A percentile compares a stretch with the other conserved stretches of the same genome.
These are phyloP conservation scores for Nicotiana knightiana DNA, from an alignment of 257 asterid genomes.

Conservation along the genomic window DNA sequence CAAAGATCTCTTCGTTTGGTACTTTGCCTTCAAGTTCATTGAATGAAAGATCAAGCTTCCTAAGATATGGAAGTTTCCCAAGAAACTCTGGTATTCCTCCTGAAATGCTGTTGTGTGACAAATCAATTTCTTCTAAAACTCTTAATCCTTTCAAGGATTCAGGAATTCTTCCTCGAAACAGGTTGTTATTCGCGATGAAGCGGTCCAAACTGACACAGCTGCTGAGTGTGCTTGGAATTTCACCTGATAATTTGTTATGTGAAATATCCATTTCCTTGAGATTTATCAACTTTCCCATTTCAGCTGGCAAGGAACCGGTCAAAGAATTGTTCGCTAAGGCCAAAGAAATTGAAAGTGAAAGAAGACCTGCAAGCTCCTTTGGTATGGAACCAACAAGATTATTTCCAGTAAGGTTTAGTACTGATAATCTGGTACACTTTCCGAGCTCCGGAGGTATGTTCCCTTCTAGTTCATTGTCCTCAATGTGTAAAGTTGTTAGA, in stretches of 20 bases:
- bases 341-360: slow-evolving; percentile 9
- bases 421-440: background rate
- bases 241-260: slow-evolving; percentile 16
- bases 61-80: slow-evolving; percentile 15
- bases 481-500: background rate
- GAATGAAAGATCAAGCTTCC: slow-evolving; percentile 31
- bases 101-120: slow-evolving; percentile 17
- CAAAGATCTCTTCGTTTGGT: slow-evolving; percentile 26
- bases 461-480: slow-evolving; percentile 16
- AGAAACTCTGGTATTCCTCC: slow-evolving; percentile 17
- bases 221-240: slow-evolving; percentile 10
- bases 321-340: slow-evolving; percentile 12
- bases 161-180: slow-evolving; percentile 19
- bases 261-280: slow-evolving; percentile 20
- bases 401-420: slow-evolving; percentile 15
- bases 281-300: slow-evolving; percentile 10
- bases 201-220: slow-evolving; percentile 13
- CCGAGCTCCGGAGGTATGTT: slow-evolving; percentile 11
- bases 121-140: slow-evolving; percentile 11
- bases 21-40: slow-evolving; percentile 33
- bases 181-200: slow-evolving; percentile 2
- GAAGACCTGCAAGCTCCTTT: background rate
- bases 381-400: slow-evolving; percentile 18
- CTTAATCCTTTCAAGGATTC: slow-evolving; percentile 9
- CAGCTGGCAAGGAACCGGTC: background rate